phyloP scores from a whole-genome alignment of 140 eudicot species.

The Anethum foeniculum region DNA sequence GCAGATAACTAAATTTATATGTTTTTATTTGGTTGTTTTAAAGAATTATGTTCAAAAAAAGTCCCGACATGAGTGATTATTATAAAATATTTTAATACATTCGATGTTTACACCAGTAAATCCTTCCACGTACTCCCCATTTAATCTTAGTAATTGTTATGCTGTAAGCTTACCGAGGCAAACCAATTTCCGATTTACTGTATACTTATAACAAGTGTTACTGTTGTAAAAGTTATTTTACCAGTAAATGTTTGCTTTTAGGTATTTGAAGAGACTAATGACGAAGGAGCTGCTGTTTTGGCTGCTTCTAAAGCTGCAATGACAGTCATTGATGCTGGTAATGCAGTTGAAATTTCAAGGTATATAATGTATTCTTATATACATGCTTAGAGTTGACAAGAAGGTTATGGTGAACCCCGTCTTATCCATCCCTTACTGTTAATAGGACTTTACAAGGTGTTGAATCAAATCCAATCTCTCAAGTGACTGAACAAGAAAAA shows the following conservation, averaged over 20 bases:
- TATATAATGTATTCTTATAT: constrained; percentile 21
- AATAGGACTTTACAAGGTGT: constrained; percentile 37
- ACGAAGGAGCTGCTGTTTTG: constrained; percentile 80
- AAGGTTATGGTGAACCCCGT: neutral
- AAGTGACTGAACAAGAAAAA: constrained; percentile 41
- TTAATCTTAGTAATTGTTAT: neutral
- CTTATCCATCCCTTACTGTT: constrained; percentile 9
- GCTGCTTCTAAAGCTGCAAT: constrained; percentile 87
- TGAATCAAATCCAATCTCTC: constrained; percentile 36
- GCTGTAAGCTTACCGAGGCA: neutral
- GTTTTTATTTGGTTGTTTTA: neutral
- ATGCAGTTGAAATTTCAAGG: constrained; percentile 73
- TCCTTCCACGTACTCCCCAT: neutral
- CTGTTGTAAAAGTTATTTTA: neutral
- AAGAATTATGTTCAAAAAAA: neutral
- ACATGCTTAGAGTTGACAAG: neutral
- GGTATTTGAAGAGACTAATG: constrained; percentile 61
- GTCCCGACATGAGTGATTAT: neutral
- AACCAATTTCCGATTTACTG: neutral
- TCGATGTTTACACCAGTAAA: neutral
- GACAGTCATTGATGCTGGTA: constrained; percentile 93
- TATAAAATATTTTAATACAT: neutral
- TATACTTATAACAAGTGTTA: neutral
- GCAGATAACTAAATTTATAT: neutral
- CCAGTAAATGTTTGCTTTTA: constrained; percentile 6